Evolutionary conservation across 108 stramenopile genomes (phyloP), one percentile per base, ranked within the genome.

Genomic region (Nitzschia inconspicua): DNA sequence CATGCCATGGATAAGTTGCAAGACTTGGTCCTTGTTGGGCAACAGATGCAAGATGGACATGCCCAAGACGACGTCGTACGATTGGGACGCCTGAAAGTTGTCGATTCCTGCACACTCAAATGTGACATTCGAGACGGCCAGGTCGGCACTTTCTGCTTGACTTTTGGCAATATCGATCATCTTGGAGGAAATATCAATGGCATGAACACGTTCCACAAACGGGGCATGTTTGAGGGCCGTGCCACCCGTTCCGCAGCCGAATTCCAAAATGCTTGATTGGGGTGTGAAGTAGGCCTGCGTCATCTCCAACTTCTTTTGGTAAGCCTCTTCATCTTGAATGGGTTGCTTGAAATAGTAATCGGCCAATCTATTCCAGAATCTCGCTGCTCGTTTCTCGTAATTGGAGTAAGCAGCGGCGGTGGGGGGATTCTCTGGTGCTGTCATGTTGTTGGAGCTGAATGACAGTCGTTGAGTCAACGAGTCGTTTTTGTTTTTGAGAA

Each of bases 201-300:
- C 68, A 1, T 43, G 41, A 30, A 69, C 35, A 28, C 24, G 23
- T 41, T 62, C 52, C 1, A 69, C 68, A 32, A 30, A 57, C 2
- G 68, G 68, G 3, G 68, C 68, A 53, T 69, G 68, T n/a, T 44
- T 16, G 6, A 69, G 4, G 16, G 22, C 26, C 2, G 49, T 58
- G 42, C 54, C 53, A 20, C 69, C 69, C 9, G 69, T 70, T 20
- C 69, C 69, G 47, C 62, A 70, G 3, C 69, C 69, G 46, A 57
- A 48, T 23, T 70, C 69, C 4, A 70, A n/a, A 4, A 70, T 28
- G 0, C 51, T 47, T 7, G 35, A 28, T 11, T 63, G 32, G 13
- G 36, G 20, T 9, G 18, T 18, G 10, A 70, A 35, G 55, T 70
- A 70, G 8, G 55, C 25, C 10, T 31, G 51, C 6, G 69, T 64